Base-by-base conservation (phyloP, 805 yeast genomes). In the Wickerhamiella parazyma region DNA sequence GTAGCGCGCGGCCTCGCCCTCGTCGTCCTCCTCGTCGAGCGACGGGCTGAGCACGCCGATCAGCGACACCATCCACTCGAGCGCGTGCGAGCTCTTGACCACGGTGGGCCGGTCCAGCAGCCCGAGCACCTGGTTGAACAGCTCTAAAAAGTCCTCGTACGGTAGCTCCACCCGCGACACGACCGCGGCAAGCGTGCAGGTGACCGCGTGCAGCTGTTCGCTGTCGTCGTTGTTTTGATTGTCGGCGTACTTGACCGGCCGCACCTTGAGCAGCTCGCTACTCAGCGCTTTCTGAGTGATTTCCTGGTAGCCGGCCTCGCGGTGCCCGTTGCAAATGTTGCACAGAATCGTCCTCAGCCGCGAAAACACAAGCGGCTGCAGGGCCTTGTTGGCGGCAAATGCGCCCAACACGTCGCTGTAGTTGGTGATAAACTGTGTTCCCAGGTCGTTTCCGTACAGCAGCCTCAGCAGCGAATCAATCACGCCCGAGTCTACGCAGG, bases 61-160 rank as follows among this genome's bases (percentile, higher is more conserved):
- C 22, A 42, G 16, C 18, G 37, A 34, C 28, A 24, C 28, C n/a
- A 42, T 26, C 33, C 41, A 21, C 17, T 38, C 40, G 21, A 42
- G 41, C 7, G 26, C 33, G 8, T 34, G 31, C 33, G 36, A 36
- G 31, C 35, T 42, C 21, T 37, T 25, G 12, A 12, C 10, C 12
- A 42, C 38, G 3, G 36, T 12, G 6, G 43, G 43, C 17, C 21
- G 17, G 17, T 31, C 43, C 7, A 40, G 29, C 18, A 21, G 24
- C 3, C 16, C 37, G 6, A 40, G 37, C 4, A 40, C 29, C 20
- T 19, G 24, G 33, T 40, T 40, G 31, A 40, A 3, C 18, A 40
- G 18, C 25, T 11, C 6, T n/a, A 33, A 7, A 12, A 19, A 6
- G 19, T 33, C 36, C 17, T n/a, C 36, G 11, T 24, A 9, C 12